Conservation (phyloP, 768 basidiomycete genomes). For the Trametes villosa region DNA sequence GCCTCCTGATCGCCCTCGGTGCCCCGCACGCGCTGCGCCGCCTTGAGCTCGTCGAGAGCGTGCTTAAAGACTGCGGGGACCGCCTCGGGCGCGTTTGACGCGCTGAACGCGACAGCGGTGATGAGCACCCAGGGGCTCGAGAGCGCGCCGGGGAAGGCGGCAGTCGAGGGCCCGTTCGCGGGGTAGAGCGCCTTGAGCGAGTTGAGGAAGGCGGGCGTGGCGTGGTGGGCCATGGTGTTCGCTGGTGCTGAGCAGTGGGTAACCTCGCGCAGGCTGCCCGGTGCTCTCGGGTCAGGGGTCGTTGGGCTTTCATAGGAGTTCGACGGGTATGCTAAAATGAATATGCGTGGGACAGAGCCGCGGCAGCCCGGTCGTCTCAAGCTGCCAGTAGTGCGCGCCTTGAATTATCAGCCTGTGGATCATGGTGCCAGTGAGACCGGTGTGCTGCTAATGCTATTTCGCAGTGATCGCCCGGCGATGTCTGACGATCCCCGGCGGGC, state of each 20-base stretch:
- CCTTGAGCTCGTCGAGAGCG: slow-evolving; percentile 47
- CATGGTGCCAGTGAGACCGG: too few species aligned
- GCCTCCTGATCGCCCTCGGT: slow-evolving; percentile 14
- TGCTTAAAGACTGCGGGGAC: slow-evolving; percentile 58
- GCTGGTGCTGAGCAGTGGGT: not conserved
- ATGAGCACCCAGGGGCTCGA: slow-evolving; percentile 64
- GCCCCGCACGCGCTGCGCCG: slow-evolving; percentile 1
- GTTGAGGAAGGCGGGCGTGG: slow-evolving; percentile 47
- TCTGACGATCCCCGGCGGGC: too few species aligned
- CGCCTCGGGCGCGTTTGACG: slow-evolving; percentile 61
- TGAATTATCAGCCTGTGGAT: too few species aligned
- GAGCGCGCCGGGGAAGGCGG: slow-evolving; percentile 29
- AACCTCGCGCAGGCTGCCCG: not conserved
- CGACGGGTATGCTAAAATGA: too few species aligned
- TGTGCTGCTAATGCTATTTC: too few species aligned
- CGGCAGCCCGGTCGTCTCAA: too few species aligned
- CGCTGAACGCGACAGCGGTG: slow-evolving; percentile 58
- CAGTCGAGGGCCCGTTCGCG: slow-evolving; percentile 13
- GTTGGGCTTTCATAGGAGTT: too few species aligned
- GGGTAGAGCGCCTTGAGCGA: slow-evolving; percentile 54
- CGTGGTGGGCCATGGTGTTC: slow-evolving; percentile 35
- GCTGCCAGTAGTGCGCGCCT: too few species aligned
- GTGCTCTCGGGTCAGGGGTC: too few species aligned
- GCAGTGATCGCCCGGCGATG: too few species aligned
- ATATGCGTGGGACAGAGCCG: too few species aligned